phyloP scores from a whole-genome alignment of 306 rosid genomes.

The Quercus aquifolioides region DNA sequence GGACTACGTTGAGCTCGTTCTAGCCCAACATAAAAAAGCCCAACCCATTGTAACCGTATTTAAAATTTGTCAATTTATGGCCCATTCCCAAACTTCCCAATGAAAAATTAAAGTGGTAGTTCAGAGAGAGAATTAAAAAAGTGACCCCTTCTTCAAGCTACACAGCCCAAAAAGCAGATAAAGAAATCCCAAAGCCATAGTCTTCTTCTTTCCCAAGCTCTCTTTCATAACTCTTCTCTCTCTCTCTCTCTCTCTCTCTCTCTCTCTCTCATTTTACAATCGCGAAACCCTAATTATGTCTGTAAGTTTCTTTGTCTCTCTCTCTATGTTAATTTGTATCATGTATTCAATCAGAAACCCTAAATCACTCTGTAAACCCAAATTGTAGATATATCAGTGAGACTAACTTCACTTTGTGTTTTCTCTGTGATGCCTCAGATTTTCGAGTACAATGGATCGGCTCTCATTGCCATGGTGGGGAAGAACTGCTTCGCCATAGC shows the following conservation, averaged over 20 bases:
- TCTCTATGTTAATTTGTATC: not conserved
- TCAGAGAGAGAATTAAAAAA: constrained; percentile 9
- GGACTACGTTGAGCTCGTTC: not conserved
- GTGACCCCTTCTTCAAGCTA: not conserved
- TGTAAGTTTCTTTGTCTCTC: constrained; percentile 12
- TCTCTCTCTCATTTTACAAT: not conserved
- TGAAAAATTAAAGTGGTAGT: not conserved
- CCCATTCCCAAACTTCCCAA: not conserved
- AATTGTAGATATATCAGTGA: not conserved
- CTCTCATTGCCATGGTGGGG: constrained; percentile 93
- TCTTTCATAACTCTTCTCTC: not conserved
- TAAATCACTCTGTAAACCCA: not conserved
- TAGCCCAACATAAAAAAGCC: not conserved
- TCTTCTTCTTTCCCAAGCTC: constrained; percentile 5
- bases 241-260: not conserved
- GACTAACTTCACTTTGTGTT: not conserved
- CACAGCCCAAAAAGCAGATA: no score
- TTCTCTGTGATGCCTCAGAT: constrained; percentile 28
- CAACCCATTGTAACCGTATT: not conserved
- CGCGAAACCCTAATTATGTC: constrained; percentile 11
- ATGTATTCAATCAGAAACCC: not conserved
- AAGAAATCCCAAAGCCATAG: constrained; percentile 16
- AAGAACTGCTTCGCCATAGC: constrained; percentile 98
- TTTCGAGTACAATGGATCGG: constrained; percentile 96
- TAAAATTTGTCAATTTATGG: not conserved